Evolutionary conservation across 495 filamentous ascomycete genomes (phyloP).

Genomic region (Chaetomium tenue): DNA sequence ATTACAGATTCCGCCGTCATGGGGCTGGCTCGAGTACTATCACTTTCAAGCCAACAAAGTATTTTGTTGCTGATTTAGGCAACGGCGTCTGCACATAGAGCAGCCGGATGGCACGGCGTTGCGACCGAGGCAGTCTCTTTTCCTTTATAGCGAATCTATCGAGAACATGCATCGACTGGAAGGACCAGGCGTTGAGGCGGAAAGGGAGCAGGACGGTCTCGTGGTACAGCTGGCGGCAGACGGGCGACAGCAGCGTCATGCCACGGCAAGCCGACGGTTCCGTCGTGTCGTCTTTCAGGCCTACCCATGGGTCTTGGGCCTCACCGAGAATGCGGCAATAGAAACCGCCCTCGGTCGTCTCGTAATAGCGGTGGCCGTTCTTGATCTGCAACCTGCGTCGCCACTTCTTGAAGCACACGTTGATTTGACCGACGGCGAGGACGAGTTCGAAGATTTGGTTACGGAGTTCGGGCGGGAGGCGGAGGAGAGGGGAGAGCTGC

Average conservation of each 20-base stretch:
- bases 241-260: constrained; percentile 33
- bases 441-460: constrained; percentile 42
- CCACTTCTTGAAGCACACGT: constrained; percentile 31
- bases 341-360: constrained; percentile 29
- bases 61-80: constrained; percentile 24
- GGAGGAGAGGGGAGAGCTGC: constrained; percentile 36
- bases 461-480: constrained; percentile 42
- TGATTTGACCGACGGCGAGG: constrained; percentile 36
- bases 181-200: constrained; percentile 36
- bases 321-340: constrained; percentile 23
- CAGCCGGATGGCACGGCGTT: constrained; percentile 32
- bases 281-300: not conserved
- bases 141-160: constrained; percentile 35
- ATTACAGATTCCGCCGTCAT: constrained; percentile 20
- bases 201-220: constrained; percentile 36
- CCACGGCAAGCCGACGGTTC: constrained; percentile 13
- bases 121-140: constrained; percentile 28
- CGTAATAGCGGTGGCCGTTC: constrained; percentile 17
- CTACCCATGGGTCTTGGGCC: constrained; percentile 29
- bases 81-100: constrained; percentile 26
- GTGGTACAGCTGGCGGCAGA: constrained; percentile 36
- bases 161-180: constrained; percentile 30
- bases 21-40: constrained; percentile 22
- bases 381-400: constrained; percentile 17
- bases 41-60: constrained; percentile 28